Conservation (phyloP, 805 yeast genomes). For the Myxozyma mucilagina region DNA sequence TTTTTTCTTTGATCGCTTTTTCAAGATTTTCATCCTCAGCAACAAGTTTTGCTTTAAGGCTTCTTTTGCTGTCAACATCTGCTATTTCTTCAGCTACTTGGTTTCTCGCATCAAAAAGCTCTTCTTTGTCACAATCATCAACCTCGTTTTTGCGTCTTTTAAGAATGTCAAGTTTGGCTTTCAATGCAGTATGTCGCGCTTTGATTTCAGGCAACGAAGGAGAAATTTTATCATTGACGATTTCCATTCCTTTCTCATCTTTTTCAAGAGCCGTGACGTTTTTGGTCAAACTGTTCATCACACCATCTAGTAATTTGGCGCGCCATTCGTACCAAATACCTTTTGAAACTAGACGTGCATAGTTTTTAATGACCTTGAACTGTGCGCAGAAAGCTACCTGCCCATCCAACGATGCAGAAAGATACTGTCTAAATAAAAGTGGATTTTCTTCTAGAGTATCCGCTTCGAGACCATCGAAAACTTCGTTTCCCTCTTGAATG, state of each 20-base stretch:
- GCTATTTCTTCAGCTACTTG: constrained; percentile 21
- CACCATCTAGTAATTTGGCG: constrained; percentile 50
- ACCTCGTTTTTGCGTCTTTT: constrained; percentile 22
- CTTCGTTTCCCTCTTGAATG: constrained; percentile 50
- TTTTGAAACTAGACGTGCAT: constrained; percentile 54
- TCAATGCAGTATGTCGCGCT: constrained; percentile 26
- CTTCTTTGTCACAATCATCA: constrained; percentile 28
- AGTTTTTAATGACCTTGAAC: constrained; percentile 52
- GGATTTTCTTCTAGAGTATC: constrained; percentile 52
- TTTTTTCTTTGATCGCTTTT: constrained; percentile 15
- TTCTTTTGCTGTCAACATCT: constrained; percentile 7
- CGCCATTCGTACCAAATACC: constrained; percentile 68
- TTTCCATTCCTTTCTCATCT: constrained; percentile 29
- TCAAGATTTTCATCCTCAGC: constrained; percentile 7
- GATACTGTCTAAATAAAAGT: constrained; percentile 51
- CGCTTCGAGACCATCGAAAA: constrained; percentile 51
- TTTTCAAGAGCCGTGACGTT: constrained; percentile 30
- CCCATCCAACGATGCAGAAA: constrained; percentile 44
- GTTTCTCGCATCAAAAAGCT: constrained; percentile 8
- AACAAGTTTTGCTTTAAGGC: background rate
- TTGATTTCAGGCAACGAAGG: constrained; percentile 20
- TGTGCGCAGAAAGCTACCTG: constrained; percentile 49
- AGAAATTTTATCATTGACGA: constrained; percentile 9
- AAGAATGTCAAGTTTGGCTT: constrained; percentile 27
- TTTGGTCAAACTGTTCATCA: constrained; percentile 40